A percentile compares a stretch with the other conserved stretches of the same genome.
Evolutionary conservation across 202 grass and related monocot genomes (phyloP).

Genomic region (Setaria viridis): DNA sequence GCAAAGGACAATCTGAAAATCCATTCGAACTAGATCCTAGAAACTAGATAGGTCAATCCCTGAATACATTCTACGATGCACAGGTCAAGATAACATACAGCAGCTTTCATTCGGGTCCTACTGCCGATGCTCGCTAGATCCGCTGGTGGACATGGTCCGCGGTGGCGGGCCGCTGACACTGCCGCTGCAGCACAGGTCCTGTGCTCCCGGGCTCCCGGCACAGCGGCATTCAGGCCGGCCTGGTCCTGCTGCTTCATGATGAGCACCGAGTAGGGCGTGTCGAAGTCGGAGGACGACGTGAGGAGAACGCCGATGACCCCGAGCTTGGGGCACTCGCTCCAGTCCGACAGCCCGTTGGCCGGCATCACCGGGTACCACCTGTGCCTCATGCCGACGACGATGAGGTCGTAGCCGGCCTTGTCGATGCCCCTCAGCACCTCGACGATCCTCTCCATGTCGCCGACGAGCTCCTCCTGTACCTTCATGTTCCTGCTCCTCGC

Average conservation of each 20-base stretch:
- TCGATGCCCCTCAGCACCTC: conserved; percentile 64
- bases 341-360: conserved; percentile 66
- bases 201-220: conserved; percentile 35
- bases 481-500: conserved; percentile 52
- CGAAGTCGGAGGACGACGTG: conserved; percentile 65
- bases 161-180: neutral
- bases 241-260: conserved; percentile 94
- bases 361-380: conserved; percentile 78
- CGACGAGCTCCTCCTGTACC: conserved; percentile 75
- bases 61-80: neutral
- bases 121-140: conserved; percentile 21
- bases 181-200: conserved; percentile 31
- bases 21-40: conserved; percentile 41
- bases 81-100: neutral
- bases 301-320: conserved; percentile 83
- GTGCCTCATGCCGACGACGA: conserved; percentile 87
- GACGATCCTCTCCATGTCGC: conserved; percentile 80
- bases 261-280: conserved; percentile 69
- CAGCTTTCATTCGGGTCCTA: neutral
- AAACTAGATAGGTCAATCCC: neutral
- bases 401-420: conserved; percentile 69
- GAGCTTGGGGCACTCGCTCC: conserved; percentile 87
- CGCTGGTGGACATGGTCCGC: conserved; percentile 30
- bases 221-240: conserved; percentile 59
- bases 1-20: neutral